A percentile compares a stretch with the other conserved stretches of the same genome.
phyloP scores from a whole-genome alignment of 2,329 filamentous ascomycete species.

The Nectriaceae sp. region DNA sequence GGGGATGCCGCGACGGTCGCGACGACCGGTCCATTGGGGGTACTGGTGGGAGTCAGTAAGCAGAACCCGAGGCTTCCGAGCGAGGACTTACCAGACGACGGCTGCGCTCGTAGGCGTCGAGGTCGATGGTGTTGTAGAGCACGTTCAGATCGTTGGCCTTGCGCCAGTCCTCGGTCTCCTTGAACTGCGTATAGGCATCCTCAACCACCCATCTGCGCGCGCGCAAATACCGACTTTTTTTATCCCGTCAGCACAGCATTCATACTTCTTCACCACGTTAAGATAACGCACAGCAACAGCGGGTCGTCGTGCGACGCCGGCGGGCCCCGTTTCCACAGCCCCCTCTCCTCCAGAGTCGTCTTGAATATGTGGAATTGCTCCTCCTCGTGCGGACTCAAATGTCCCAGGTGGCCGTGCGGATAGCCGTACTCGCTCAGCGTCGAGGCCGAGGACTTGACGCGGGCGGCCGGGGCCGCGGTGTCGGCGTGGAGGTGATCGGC shows the following conservation, averaged over 20 bases:
- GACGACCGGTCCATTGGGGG: conserved; percentile 90
- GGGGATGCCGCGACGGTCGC: conserved; percentile 88
- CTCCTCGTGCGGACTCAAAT: conserved; percentile 71
- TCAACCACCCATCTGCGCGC: conserved; percentile 78
- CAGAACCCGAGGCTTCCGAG: conserved; percentile 3
- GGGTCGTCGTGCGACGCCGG: conserved; percentile 71
- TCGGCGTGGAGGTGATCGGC: conserved; percentile 22
- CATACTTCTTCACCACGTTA: neutral
- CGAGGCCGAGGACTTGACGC: conserved; percentile 32
- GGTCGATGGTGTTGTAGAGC: conserved; percentile 84
- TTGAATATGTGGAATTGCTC: conserved; percentile 73
- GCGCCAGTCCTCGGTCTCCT: conserved; percentile 86
- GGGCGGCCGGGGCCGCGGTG: conserved; percentile 27
- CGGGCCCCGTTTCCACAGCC: conserved; percentile 60
- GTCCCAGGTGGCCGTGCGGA: conserved; percentile 77
- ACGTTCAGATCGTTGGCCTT: conserved; percentile 74
- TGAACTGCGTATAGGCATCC: conserved; percentile 82
- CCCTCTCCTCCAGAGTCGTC: conserved; percentile 62
- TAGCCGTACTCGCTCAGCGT: conserved; percentile 52
- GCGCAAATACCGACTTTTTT: conserved; percentile 76
- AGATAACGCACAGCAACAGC: conserved; percentile 63
- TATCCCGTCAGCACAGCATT: conserved; percentile 13
- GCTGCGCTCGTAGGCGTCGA: conserved; percentile 81
- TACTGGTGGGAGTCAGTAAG: no score
- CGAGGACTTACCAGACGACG: conserved; percentile 64